These are phyloP conservation scores for Hymenoscyphus linearis DNA, from an alignment of 2,329 filamentous ascomycete species.

Conservation along the genomic window DNA sequence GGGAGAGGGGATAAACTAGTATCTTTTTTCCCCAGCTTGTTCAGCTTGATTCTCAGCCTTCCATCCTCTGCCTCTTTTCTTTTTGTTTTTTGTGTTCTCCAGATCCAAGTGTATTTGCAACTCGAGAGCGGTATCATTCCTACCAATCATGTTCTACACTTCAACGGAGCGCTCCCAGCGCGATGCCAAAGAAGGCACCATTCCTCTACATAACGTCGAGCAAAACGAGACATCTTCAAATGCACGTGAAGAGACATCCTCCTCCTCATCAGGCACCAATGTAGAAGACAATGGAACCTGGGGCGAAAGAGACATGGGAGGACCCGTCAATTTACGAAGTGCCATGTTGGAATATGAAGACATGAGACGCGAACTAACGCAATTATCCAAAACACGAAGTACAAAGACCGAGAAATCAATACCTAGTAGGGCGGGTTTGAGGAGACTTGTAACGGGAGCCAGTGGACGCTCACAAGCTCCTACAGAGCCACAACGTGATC, in stretches of 20 bases:
- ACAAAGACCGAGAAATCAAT: conserved; percentile 6
- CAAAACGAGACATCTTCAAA: not conserved
- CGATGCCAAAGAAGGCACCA: not conserved
- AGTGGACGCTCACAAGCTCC: conserved; percentile 18
- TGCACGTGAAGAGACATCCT: conserved; percentile 12
- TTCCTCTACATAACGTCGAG: not conserved
- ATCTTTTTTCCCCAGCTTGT: not conserved
- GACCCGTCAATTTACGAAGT: conserved; percentile 43
- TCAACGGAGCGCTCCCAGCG: not conserved
- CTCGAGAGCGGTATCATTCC: not conserved
- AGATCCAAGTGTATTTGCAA: not conserved
- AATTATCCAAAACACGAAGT: conserved; percentile 41
- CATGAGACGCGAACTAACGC: conserved; percentile 49
- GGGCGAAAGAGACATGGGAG: conserved; percentile 56
- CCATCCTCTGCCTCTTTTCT: not conserved
- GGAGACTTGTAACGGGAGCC: conserved; percentile 5
- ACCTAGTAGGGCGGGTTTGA: conserved; percentile 7
- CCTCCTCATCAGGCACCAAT: conserved; percentile 6
- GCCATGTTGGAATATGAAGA: conserved; percentile 57
- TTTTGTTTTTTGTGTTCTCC: not conserved
- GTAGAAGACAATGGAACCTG: conserved; percentile 46
- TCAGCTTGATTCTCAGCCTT: not conserved
- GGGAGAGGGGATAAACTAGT: not conserved
- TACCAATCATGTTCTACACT: not conserved
- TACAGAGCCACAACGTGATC: conserved; percentile 16